Evolutionary conservation across 2,329 filamentous ascomycete species (phyloP).

Genomic region (Pestalotiopsis sp.): DNA sequence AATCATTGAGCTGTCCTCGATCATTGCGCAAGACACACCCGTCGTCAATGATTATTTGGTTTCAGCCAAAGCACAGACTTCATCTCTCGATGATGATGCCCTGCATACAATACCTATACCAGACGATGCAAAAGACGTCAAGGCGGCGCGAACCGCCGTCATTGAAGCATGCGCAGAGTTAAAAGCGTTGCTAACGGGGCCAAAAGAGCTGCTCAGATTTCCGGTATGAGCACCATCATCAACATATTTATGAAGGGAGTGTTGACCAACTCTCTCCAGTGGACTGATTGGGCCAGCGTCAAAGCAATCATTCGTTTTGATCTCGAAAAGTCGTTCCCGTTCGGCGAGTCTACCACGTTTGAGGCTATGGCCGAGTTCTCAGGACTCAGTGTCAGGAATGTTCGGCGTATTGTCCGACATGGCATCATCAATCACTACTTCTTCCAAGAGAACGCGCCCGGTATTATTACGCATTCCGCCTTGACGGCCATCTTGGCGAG

Average conservation of each 20-base stretch:
- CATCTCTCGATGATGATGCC: neutral
- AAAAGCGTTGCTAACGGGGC: conserved; percentile 20
- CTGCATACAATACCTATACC: neutral
- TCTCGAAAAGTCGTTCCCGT: conserved; percentile 19
- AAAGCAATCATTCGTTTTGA: conserved; percentile 20
- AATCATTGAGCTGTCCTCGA: neutral
- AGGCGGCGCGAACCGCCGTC: conserved; percentile 14
- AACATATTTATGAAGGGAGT: neutral
- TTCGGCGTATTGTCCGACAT: conserved; percentile 28
- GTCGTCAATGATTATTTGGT: neutral
- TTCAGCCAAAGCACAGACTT: neutral
- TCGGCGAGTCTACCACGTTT: conserved; percentile 16
- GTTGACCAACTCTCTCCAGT: conserved; percentile 12
- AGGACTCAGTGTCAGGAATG: neutral
- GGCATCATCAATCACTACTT: conserved; percentile 31
- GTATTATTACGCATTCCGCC: conserved; percentile 28
- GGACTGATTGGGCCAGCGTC: conserved; percentile 19
- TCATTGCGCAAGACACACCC: neutral
- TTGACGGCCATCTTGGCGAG: conserved; percentile 18
- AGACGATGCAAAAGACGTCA: conserved; percentile 3
- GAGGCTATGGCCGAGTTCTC: conserved; percentile 11
- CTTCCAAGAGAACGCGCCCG: conserved; percentile 26
- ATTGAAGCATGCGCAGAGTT: conserved; percentile 20
- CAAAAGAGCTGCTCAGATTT: conserved; percentile 15
- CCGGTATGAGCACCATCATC: neutral